Evolutionary conservation across 257 asterid species (phyloP), one percentile per base, ranked within the genome.

Genomic region (Nicotiana attenuata): DNA sequence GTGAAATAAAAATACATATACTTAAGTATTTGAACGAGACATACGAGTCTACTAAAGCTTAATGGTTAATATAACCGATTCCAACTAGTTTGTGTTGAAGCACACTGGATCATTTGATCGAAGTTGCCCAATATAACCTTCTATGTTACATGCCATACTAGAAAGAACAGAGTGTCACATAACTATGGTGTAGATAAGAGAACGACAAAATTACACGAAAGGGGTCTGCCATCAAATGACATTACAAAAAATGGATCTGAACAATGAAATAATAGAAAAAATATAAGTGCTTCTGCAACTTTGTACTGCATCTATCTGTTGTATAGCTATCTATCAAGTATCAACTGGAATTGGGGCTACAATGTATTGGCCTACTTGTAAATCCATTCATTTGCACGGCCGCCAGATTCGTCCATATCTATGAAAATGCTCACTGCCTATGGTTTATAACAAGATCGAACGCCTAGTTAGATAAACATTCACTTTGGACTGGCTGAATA

Each of bases 361-460:
- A 73, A 24, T 73, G 41, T 73, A 13, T 11, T 73, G 20, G 79
- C 26, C 93, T 92, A 95, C 91, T 89, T 93, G 92, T 95, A 95
- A 82, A 95, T 95, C 99, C 99, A 95, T 86, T 95, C 97, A 31
- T 91, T 93, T 83, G 99, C 94, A 16, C 97, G 94, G 15, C 97
- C 99, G 71, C 99, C 98, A 3, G 97, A 87, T 87, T 91, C 99
- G 31, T 95, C 99, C 99, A 92, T 91, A 76, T 95, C 99, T 65
- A 95, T 95, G 84, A 95, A 95, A 77, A 95, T 93, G 92, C 98
- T 91, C 59, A 95, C 93, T 31, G 99, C 99, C 99, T 92, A 92
- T 20, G 60, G n/a, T 20, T 17, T 28, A 50, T 11, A 47, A 20
- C 59, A 45, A 9, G 35, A 71, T 45, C 13, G 31, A 22, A 71